phyloP scores from a whole-genome alignment of 257 asterid species.

The Forsythia viridissima region DNA sequence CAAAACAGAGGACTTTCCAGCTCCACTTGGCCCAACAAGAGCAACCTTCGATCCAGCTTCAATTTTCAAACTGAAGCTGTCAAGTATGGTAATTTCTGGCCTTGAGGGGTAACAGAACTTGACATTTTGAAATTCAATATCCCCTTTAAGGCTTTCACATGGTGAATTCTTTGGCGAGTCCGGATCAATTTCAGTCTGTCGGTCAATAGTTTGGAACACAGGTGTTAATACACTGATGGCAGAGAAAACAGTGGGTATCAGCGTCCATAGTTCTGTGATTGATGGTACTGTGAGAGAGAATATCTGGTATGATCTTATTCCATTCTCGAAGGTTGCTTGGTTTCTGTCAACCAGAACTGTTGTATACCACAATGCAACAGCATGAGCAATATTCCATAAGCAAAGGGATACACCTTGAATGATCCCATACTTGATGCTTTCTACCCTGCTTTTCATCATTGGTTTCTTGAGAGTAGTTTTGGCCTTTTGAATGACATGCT shows the following conservation, averaged over 20 bases:
- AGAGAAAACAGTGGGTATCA: conserved; percentile 72
- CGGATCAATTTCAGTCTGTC: conserved; percentile 61
- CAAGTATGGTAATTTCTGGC: conserved; percentile 52
- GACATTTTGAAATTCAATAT: conserved; percentile 52
- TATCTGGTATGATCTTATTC: conserved; percentile 72
- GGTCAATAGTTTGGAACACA: conserved; percentile 64
- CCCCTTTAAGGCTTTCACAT: conserved; percentile 48
- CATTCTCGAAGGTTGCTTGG: conserved; percentile 66
- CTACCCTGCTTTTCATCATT: conserved; percentile 47
- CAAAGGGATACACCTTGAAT: conserved; percentile 79
- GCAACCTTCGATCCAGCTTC: conserved; percentile 66
- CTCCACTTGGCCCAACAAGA: conserved; percentile 80
- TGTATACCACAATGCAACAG: conserved; percentile 81
- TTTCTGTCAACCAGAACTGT: conserved; percentile 54
- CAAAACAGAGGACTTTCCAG: conserved; percentile 67
- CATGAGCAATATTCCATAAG: conserved; percentile 83
- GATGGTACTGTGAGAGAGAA: conserved; percentile 84
- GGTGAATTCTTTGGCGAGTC: conserved; percentile 48
- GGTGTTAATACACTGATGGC: conserved; percentile 72
- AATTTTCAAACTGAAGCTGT: conserved; percentile 58
- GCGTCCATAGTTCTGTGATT: conserved; percentile 79
- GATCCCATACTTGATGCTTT: conserved; percentile 67
- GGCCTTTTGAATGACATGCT: conserved; percentile 59
- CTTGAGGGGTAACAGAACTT: conserved; percentile 63
- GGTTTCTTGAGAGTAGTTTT: conserved; percentile 47